Evolutionary conservation across 1,139 yeast species (phyloP), one percentile per base, ranked within the genome.

Genomic region (Saccharomyces pastorianus): DNA sequence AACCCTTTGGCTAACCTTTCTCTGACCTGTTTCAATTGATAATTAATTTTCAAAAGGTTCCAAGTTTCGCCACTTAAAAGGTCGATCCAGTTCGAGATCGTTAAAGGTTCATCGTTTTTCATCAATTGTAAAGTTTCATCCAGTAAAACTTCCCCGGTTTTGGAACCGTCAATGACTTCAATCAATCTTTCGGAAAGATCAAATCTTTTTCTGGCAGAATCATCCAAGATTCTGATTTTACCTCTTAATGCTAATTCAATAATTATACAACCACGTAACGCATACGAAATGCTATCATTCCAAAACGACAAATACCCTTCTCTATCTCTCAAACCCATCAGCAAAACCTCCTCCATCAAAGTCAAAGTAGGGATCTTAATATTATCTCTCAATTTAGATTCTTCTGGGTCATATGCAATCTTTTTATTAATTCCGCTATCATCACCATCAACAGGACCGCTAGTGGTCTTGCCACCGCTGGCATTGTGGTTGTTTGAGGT

Each of bases 241-340:
- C 91, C 91, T 64, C 98, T 82, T 66, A 93, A 82, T 1, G 98
- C 96, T 70, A 93, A 78, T 71, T 93, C 99, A 71, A 93, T 80
- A 56, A 93, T 69, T 59, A 93, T 93, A 69, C 97, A 88, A 11
- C 99, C 99, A 64, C 99, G 83, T 58, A 93, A 79, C 1, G 97
- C 96, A 72, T 93, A 95, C 31, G 97, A 89, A 56, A 93, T 91
- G 70, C 89, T 91, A 71, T 93, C 99, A 70, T 93, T 95, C 99
- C 99, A 93, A 72, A 93, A 93, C 25, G 97, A 89, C 56, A 93
- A 77, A 70, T 91, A 90, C 6, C 99, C 99, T 71, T 93, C 98
- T 64, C 87, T 86, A 71, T 93, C 99, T 68, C 93, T 91, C 61
- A 93, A 78, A 2, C 99, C 99, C 74, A 93, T 81, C 59, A 93